Conservation (phyloP, 1,284 basidiomycete genomes). For the Puccinia coronata region DNA sequence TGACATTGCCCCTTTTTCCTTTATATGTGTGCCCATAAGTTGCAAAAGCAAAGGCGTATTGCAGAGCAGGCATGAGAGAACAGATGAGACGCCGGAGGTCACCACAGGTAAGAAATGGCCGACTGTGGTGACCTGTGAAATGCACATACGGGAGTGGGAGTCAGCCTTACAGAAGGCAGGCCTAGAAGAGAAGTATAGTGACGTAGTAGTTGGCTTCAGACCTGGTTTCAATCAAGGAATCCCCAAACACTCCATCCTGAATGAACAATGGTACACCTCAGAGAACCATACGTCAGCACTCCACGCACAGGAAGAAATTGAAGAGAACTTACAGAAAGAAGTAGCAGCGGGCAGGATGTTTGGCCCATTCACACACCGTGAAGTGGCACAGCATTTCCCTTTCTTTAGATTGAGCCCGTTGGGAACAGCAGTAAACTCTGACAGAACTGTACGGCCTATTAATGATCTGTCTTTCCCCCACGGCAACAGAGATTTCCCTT, state of each 20-base stretch:
- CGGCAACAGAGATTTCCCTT: not conserved
- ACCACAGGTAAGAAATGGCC: not conserved
- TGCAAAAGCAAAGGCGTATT: not conserved
- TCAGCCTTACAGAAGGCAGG: not conserved
- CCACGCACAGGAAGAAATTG: not conserved
- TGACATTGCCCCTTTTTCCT: too few relatives aligned
- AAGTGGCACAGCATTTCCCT: not conserved
- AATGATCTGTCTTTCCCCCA: not conserved
- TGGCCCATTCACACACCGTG: not conserved
- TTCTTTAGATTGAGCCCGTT: conserved; percentile 7
- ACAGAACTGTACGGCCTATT: not conserved
- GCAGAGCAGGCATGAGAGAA: not conserved
- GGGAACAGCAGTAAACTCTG: not conserved
- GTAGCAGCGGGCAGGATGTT: not conserved
- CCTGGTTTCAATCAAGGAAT: conserved; percentile 17
- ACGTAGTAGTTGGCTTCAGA: not conserved
- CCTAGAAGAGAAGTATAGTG: not conserved
- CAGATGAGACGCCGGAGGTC: not conserved
- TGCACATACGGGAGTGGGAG: not conserved
- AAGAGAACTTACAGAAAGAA: not conserved
- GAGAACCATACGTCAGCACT: not conserved
- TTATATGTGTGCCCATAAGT: too few relatives aligned
- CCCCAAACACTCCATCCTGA: not conserved
- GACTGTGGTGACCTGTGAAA: not conserved
- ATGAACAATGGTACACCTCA: not conserved